These are phyloP conservation scores for Dichotomopilus funicola DNA, from an alignment of 2,329 filamentous ascomycete species.

Conservation along the genomic window DNA sequence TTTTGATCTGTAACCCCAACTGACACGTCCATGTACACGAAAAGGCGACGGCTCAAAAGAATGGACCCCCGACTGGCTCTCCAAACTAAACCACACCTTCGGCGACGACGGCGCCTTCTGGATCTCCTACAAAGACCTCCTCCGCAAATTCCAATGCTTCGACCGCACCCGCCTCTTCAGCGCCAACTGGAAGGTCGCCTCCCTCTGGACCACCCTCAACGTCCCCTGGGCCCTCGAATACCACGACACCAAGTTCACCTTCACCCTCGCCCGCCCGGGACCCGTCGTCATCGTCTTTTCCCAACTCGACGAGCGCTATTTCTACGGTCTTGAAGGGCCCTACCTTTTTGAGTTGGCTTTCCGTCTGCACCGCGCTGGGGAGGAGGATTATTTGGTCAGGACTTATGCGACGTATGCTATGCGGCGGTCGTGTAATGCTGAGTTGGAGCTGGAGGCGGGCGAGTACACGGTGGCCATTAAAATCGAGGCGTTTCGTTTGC, in stretches of 20 bases:
- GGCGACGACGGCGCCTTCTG: slow-evolving; percentile 58
- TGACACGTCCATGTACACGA: slow-evolving; percentile 20
- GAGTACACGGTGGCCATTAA: slow-evolving; percentile 52
- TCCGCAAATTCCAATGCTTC: slow-evolving; percentile 55
- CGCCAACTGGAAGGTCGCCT: slow-evolving; percentile 50
- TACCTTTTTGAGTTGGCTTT: slow-evolving; percentile 41
- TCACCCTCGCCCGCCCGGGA: slow-evolving; percentile 49
- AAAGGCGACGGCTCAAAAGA: slow-evolving; percentile 52
- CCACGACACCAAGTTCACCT: slow-evolving; percentile 53
- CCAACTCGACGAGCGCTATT: slow-evolving; percentile 57
- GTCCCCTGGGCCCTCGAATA: slow-evolving; percentile 58
- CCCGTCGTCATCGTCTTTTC: slow-evolving; percentile 54
- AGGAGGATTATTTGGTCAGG: slow-evolving; percentile 54
- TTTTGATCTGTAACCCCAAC: background rate
- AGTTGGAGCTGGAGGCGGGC: slow-evolving; percentile 51
- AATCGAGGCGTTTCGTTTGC: slow-evolving; percentile 45
- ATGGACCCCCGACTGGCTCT: slow-evolving; percentile 52
- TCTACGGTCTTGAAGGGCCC: slow-evolving; percentile 53
- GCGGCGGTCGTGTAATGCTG: slow-evolving; percentile 52
- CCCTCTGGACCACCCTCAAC: slow-evolving; percentile 55
- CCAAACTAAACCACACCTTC: slow-evolving; percentile 53
- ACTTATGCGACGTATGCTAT: slow-evolving; percentile 54
- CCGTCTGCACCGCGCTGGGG: slow-evolving; percentile 39
- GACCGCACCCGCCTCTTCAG: slow-evolving; percentile 59
- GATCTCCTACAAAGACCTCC: slow-evolving; percentile 57